Percentiles rank a stretch among this genome's conserved stretches.
Evolutionary conservation across 345 rosid species (phyloP).

Genomic region (Balakata baccata): DNA sequence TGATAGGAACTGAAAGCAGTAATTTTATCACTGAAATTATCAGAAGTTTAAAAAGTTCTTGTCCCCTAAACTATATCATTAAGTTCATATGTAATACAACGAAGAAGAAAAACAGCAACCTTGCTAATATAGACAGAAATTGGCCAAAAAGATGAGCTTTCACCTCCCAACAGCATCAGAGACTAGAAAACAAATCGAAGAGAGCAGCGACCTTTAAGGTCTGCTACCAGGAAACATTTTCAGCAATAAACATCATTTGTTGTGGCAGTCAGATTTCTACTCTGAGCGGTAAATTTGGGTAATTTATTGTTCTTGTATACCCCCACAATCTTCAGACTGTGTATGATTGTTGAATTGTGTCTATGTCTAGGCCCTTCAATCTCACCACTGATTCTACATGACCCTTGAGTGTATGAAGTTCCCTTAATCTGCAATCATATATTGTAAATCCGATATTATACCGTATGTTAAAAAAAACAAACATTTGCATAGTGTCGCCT

Average conservation of each 20-base stretch:
- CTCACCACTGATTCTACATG: constrained; percentile 96
- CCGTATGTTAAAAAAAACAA: too few relatives aligned
- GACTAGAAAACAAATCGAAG: neutral
- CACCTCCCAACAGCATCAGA: constrained; percentile 1
- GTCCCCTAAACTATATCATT: neutral
- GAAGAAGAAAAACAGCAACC: neutral
- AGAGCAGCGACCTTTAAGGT: neutral
- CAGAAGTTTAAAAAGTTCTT: neutral
- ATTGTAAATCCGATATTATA: neutral
- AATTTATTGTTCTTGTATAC: constrained; percentile 12
- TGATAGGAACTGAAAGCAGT: neutral
- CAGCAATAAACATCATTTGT: neutral
- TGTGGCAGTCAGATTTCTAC: constrained; percentile 19
- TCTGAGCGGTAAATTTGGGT: constrained; percentile 7
- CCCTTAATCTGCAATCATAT: constrained; percentile 62
- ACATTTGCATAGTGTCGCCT: too few relatives aligned
- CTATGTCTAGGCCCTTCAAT: constrained; percentile 88
- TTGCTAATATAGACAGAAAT: constrained; percentile 22
- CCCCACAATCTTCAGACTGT: constrained; percentile 49
- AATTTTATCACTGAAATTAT: neutral
- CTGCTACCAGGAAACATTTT: neutral
- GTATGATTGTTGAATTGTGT: constrained; percentile 96
- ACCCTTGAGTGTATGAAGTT: constrained; percentile 91
- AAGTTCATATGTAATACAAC: neutral
- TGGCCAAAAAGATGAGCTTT: constrained; percentile 9